Evolutionary conservation across 2,329 filamentous ascomycete species (phyloP), one percentile per base, ranked within the genome.

Genomic region (Sclerotinia trifoliorum): DNA sequence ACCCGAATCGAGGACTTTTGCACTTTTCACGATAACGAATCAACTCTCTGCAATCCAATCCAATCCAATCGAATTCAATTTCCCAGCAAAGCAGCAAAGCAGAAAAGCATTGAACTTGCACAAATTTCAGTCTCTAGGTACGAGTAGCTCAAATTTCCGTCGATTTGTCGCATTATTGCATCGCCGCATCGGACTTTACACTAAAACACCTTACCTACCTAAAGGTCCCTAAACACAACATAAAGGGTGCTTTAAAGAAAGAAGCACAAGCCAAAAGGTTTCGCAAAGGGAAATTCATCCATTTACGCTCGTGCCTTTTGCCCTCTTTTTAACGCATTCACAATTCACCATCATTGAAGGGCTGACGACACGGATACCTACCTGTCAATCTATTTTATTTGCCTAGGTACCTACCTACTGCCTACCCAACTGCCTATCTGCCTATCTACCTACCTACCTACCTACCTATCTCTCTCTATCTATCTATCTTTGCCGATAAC

Each of bases 11-110:
- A 35, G 35, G 35, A 35, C 35, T 35, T 39, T 39, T 2, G 39
- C 39, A 42, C 39, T 42, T 42, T 42, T 42, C 58, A 39, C 58
- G 58, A 62, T 17, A 62, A 35, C 58, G 58, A 62, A 62, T 62
- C 58, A 61, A 32, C 32, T 61, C 13, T 2, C 4, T 5, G 15
- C 57, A 32, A n/a, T n/a, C 24, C 32, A 17, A 17, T 51, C 24
- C 32, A 17, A 10, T 51, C 24, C 48, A 51, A 51, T 24, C 7
- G 13, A 46, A 5, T 6, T 61, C 29, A 13, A 10, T 4, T 17
- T 56, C 52, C 29, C 11, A 24, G 48, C 24, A 51, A 24, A 51
- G 48, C 3, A 11, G 35, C 1, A 39, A 39, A 39, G 8, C 15
- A 32, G 52, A 32, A 32, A n/a, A 39, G 29, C 54, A 24, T 56